Evolutionary conservation across 306 rosid species (phyloP).

Genomic region (Crotalaria pallida): DNA sequence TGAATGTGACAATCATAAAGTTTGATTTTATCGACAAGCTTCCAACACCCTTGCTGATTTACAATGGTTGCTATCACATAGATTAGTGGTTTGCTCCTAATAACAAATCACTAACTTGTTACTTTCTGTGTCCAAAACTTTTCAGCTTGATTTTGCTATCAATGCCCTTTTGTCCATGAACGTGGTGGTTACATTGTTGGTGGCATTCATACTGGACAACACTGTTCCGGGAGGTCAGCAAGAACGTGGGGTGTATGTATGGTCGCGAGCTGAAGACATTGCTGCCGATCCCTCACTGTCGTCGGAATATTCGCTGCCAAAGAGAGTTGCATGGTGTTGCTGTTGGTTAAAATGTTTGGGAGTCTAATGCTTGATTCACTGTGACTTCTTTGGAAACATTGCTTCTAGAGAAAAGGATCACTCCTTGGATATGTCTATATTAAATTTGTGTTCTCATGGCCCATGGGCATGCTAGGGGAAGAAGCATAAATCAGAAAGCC

Average conservation of each 20-base stretch:
- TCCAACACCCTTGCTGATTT: neutral
- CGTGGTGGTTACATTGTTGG: slow-evolving; percentile 85
- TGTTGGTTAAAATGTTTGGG: slow-evolving; percentile 52
- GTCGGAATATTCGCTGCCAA: slow-evolving; percentile 68
- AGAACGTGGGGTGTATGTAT: slow-evolving; percentile 77
- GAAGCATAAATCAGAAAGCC: neutral
- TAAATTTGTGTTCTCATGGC: slow-evolving; percentile 15
- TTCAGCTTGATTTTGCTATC: slow-evolving; percentile 80
- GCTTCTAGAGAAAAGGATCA: neutral
- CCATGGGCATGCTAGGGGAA: neutral
- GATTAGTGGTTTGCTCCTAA: neutral
- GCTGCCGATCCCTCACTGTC: slow-evolving; percentile 47
- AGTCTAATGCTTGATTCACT: slow-evolving; percentile 22
- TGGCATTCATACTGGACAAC: slow-evolving; percentile 76
- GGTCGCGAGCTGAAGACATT: slow-evolving; percentile 62
- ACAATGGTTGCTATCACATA: neutral
- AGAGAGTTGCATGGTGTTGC: slow-evolving; percentile 37
- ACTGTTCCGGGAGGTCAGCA: slow-evolving; percentile 76
- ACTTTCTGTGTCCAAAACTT: slow-evolving; percentile 20
- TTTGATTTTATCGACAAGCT: neutral
- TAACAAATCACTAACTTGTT: slow-evolving; percentile 10
- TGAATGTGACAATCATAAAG: neutral
- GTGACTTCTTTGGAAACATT: neutral
- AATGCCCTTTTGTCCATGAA: slow-evolving; percentile 83
- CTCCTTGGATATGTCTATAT: slow-evolving; percentile 6